Percentiles rank a stretch among this genome's conserved stretches.
Conservation (phyloP, 192 early-diverging fungal species). For the Bifiguratus adelaidae region DNA sequence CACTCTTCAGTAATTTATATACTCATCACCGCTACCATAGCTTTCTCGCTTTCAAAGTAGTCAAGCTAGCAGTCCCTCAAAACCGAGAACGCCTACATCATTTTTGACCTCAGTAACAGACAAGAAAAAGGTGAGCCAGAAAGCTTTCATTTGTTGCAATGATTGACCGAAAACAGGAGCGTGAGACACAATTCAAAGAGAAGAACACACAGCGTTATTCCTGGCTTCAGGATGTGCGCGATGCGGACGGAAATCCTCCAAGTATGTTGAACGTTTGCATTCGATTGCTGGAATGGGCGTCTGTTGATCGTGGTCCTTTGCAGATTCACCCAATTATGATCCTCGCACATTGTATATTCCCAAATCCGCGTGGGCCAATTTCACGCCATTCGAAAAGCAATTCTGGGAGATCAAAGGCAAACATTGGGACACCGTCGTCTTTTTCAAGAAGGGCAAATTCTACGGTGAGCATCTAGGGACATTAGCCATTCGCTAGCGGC, state of each 20-base stretch:
- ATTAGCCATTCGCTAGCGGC: neutral
- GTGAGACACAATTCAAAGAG: conserved; percentile 68
- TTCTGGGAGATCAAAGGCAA: conserved; percentile 97
- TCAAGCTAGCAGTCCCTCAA: too few species aligned
- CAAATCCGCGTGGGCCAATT: conserved; percentile 60
- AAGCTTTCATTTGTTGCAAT: too few species aligned
- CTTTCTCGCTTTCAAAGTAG: too few species aligned
- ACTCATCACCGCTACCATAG: too few species aligned
- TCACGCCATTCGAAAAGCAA: conserved; percentile 95
- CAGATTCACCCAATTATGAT: conserved; percentile 78
- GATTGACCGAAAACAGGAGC: too few species aligned
- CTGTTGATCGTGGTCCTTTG: neutral
- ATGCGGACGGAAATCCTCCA: conserved; percentile 62
- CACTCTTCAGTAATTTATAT: too few species aligned
- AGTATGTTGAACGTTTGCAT: conserved; percentile 34
- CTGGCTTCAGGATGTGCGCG: conserved; percentile 79
- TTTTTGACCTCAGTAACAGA: too few species aligned
- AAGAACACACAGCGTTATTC: conserved; percentile 75
- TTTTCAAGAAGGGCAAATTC: conserved; percentile 99
- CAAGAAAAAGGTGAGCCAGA: too few species aligned
- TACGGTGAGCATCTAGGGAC: conserved; percentile 33
- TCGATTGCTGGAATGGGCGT: neutral
- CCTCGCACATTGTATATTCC: conserved; percentile 85
- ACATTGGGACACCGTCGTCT: conserved; percentile 91
- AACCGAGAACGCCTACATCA: too few species aligned